phyloP scores from a whole-genome alignment of 176 grass and related monocot species.

The Chrysopogon serrulatus region DNA sequence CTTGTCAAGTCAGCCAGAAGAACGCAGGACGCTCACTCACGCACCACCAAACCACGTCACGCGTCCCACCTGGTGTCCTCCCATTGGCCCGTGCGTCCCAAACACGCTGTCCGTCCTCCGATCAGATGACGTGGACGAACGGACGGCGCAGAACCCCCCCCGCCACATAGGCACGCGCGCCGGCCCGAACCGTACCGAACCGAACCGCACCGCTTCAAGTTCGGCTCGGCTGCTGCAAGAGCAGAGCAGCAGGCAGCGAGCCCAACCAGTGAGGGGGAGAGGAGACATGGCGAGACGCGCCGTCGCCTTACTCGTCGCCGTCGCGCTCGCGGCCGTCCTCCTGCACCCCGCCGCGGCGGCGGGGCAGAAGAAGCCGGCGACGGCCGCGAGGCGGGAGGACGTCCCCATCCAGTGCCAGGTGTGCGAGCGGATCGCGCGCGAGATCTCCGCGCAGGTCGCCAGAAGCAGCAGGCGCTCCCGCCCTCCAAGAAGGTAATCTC shows the following conservation, averaged over 20 bases:
- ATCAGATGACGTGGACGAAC: constrained; percentile 2
- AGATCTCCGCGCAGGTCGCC: constrained; percentile 71
- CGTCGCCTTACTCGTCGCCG: constrained; percentile 1
- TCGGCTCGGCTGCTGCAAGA: background rate
- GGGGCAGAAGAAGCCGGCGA: constrained; percentile 53
- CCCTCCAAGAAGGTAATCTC: constrained; percentile 60
- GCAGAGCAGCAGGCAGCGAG: background rate
- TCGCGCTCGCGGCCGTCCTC: constrained; percentile 27
- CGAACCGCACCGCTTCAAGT: background rate
- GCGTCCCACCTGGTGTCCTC: constrained; percentile 21
- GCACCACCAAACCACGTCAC: constrained; percentile 50
- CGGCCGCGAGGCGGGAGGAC: constrained; percentile 82
- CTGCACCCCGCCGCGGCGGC: constrained; percentile 6
- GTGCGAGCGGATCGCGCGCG: constrained; percentile 83
- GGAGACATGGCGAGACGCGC: constrained; percentile 30
- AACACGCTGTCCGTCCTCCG: background rate
- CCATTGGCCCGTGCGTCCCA: constrained; percentile 14
- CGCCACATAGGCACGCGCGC: background rate
- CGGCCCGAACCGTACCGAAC: background rate
- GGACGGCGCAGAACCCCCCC: background rate
- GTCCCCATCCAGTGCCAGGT: constrained; percentile 94
- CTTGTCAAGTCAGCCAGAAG: background rate
- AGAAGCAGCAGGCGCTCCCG: constrained; percentile 51
- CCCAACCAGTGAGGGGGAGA: background rate
- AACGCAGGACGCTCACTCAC: background rate